These are phyloP conservation scores for Carnegiea gigantea DNA, from an alignment of 179 eudicot species.

Conservation along the genomic window DNA sequence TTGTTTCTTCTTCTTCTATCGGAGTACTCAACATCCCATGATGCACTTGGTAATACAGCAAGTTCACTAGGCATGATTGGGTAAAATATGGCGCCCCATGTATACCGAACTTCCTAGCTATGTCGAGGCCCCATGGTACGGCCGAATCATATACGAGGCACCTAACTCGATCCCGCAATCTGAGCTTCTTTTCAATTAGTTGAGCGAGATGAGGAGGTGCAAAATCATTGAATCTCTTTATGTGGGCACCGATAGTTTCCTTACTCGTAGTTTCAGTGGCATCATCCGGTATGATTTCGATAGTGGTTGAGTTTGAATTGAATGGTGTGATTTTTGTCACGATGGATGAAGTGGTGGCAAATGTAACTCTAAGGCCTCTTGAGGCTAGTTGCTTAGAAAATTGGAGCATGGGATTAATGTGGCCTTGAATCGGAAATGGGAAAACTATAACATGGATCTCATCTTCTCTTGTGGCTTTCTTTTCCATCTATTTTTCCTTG, in stretches of 20 bases:
- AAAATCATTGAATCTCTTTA: constrained; percentile 21
- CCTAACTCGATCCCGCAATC: not conserved
- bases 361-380: constrained; percentile 30
- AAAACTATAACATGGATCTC: constrained; percentile 26
- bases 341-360: constrained; percentile 20
- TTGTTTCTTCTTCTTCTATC: constrained; percentile 12
- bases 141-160: constrained; percentile 30
- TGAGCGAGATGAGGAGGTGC: constrained; percentile 22
- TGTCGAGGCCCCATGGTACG: constrained; percentile 30
- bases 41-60: constrained; percentile 25
- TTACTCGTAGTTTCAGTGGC: constrained; percentile 5
- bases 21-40: constrained; percentile 22
- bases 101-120: constrained; percentile 25
- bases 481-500: constrained; percentile 7
- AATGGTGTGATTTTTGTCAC: not conserved
- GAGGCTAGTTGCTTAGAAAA: constrained; percentile 33
- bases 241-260: not conserved
- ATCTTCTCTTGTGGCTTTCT: not conserved
- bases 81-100: constrained; percentile 32
- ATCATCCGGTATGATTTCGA: constrained; percentile 26
- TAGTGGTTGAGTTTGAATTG: not conserved
- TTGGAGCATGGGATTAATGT: constrained; percentile 39
- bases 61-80: constrained; percentile 21
- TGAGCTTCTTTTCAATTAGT: constrained; percentile 18
- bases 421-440: constrained; percentile 35